Evolutionary conservation across 2,329 filamentous ascomycete genomes (phyloP).

Genomic region (Fusarium solani-melongenae): DNA sequence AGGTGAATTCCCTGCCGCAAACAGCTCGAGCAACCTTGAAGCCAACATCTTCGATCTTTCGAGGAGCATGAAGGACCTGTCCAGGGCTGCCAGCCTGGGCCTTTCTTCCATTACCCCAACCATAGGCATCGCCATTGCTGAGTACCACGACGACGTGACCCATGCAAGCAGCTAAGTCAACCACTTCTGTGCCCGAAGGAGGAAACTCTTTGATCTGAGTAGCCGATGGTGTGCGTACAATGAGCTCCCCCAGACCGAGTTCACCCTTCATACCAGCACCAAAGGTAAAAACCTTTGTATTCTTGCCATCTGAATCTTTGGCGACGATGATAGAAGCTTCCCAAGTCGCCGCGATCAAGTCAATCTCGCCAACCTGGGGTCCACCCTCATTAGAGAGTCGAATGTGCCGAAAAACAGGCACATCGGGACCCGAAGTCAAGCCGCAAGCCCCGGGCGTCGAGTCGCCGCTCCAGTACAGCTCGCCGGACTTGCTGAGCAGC

Average conservation of each 20-base stretch:
- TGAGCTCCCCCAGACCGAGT: conserved; percentile 70
- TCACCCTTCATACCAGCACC: conserved; percentile 79
- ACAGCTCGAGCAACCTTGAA: conserved; percentile 76
- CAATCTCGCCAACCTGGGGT: conserved; percentile 43
- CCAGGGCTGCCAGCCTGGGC: conserved; percentile 78
- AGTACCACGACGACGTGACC: conserved; percentile 81
- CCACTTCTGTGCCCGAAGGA: conserved; percentile 66
- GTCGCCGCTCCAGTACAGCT: conserved; percentile 75
- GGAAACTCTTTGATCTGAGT: conserved; percentile 71
- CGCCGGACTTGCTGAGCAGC: conserved; percentile 69
- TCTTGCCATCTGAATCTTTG: conserved; percentile 55
- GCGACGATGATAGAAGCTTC: conserved; percentile 74
- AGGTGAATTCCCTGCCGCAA: conserved; percentile 89
- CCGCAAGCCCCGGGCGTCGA: conserved; percentile 66
- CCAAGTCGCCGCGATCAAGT: conserved; percentile 79
- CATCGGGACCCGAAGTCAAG: conserved; percentile 44
- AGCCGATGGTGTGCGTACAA: conserved; percentile 60
- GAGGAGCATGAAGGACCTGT: conserved; percentile 67
- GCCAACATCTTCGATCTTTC: conserved; percentile 65
- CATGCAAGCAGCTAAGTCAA: conserved; percentile 78
- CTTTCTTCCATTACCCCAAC: conserved; percentile 90
- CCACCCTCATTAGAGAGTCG: conserved; percentile 48
- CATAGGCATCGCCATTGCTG: conserved; percentile 80
- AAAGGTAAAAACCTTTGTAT: conserved; percentile 67
- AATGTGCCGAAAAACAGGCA: conserved; percentile 54